Percentiles rank a stretch among this genome's conserved stretches.
Evolutionary conservation across 371 early-diverging fungal genomes (phyloP).

Genomic region (Dichotomocladium elegans): DNA sequence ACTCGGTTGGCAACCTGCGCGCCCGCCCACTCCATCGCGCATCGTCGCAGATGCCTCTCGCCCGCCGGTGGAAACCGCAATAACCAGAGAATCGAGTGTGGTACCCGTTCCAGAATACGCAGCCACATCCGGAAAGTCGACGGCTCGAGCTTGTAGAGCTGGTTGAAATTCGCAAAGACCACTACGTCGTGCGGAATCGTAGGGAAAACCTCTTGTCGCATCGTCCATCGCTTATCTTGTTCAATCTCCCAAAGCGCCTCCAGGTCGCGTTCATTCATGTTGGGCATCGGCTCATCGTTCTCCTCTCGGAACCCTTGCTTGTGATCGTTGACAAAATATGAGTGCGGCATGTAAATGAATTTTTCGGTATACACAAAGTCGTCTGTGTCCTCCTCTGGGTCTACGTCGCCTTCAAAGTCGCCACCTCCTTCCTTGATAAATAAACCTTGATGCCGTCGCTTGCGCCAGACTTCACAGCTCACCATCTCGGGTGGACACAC

Average conservation of each 20-base stretch:
- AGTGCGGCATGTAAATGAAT: constrained; percentile 90
- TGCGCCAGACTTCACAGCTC: constrained; percentile 64
- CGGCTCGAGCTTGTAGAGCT: constrained; percentile 89
- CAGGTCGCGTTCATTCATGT: constrained; percentile 25
- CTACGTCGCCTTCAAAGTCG: constrained; percentile 69
- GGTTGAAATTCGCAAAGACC: constrained; percentile 94
- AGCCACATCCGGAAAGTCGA: constrained; percentile 82
- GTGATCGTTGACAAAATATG: constrained; percentile 92
- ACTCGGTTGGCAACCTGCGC: constrained; percentile 76
- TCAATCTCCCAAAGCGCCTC: constrained; percentile 71
- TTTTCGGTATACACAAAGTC: constrained; percentile 85
- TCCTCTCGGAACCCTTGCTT: constrained; percentile 91
- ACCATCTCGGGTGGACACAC: constrained; percentile 86
- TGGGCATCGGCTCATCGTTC: not conserved
- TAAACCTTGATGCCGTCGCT: constrained; percentile 16
- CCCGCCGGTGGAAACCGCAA: constrained; percentile 90
- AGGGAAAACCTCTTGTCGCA: constrained; percentile 88
- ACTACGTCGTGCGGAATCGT: constrained; percentile 74
- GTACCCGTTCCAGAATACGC: constrained; percentile 75
- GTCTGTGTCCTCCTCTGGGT: constrained; percentile 64
- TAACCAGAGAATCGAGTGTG: constrained; percentile 85
- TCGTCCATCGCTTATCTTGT: constrained; percentile 77
- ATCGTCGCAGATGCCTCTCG: constrained; percentile 68
- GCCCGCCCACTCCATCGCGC: constrained; percentile 77
- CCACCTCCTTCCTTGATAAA: constrained; percentile 16